Evolutionary conservation across 2,329 filamentous ascomycete species (phyloP).

Genomic region (Graphiopsis chlorocephala): DNA sequence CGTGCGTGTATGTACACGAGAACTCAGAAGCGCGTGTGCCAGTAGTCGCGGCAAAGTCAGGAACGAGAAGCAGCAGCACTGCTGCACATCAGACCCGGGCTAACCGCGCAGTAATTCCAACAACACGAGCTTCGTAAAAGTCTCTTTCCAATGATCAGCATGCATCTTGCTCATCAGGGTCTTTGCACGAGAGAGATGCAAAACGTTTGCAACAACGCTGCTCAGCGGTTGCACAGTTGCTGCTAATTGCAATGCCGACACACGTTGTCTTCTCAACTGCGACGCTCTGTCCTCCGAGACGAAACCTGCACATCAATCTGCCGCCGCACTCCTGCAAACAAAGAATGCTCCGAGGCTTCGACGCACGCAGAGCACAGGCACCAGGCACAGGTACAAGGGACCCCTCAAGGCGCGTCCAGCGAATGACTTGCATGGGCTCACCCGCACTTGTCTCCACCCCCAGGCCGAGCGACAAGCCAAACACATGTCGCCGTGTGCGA

Average conservation of each 20-base stretch:
- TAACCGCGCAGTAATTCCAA: constrained; percentile 2
- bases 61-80: background rate
- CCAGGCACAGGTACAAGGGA: background rate
- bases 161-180: background rate
- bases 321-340: background rate
- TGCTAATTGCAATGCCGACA: background rate
- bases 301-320: constrained; percentile 1
- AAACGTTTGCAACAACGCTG: background rate
- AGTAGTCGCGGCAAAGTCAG: background rate
- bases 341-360: background rate
- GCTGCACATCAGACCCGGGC: background rate
- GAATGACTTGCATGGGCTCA: constrained; percentile 13
- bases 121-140: constrained; percentile 3
- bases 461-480: background rate
- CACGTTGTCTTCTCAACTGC: constrained; percentile 9
- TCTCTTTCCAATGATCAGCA: background rate
- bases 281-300: background rate
- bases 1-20: background rate
- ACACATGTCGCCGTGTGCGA: constrained; percentile 3
- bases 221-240: background rate
- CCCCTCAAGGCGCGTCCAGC: background rate
- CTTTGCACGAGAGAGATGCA: background rate
- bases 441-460: background rate
- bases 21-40: background rate
- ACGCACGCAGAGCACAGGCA: background rate